Conservation (phyloP, 2,329 filamentous ascomycete species). For the Aspergillus novoparasiticus region DNA sequence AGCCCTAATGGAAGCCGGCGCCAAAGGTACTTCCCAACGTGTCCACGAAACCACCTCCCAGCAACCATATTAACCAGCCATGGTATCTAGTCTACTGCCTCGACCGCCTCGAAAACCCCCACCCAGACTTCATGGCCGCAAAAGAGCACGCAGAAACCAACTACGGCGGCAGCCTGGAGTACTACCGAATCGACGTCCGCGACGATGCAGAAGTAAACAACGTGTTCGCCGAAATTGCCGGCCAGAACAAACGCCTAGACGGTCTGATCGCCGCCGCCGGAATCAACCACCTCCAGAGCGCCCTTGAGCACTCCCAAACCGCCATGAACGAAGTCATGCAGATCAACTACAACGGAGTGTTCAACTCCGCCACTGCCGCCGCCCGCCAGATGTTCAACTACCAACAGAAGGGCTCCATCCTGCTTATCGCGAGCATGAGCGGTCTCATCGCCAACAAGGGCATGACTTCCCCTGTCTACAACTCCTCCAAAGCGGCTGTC, state of each 20-base stretch:
- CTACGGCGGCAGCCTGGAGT: conserved; percentile 47
- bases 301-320: conserved; percentile 44
- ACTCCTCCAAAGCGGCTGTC: conserved; percentile 58
- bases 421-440: conserved; percentile 56
- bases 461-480: conserved; percentile 50
- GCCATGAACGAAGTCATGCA: conserved; percentile 48
- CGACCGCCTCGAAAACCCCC: conserved; percentile 48
- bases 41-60: not conserved
- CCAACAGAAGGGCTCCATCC: conserved; percentile 52
- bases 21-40: conserved; percentile 38
- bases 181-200: conserved; percentile 51
- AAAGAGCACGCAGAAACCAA: conserved; percentile 38
- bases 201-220: conserved; percentile 40
- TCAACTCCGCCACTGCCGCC: conserved; percentile 50
- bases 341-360: conserved; percentile 55
- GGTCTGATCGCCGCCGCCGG: conserved; percentile 47
- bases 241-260: conserved; percentile 39
- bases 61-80: conserved; percentile 1
- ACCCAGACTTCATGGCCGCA: conserved; percentile 45
- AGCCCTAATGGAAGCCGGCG: conserved; percentile 51
- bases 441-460: conserved; percentile 54
- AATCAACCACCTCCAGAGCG: conserved; percentile 45
- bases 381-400: conserved; percentile 53
- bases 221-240: conserved; percentile 39
- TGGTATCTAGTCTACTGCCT: conserved; percentile 48